Conservation (phyloP, 2,329 filamentous ascomycete species). For the Xylaria sp. region DNA sequence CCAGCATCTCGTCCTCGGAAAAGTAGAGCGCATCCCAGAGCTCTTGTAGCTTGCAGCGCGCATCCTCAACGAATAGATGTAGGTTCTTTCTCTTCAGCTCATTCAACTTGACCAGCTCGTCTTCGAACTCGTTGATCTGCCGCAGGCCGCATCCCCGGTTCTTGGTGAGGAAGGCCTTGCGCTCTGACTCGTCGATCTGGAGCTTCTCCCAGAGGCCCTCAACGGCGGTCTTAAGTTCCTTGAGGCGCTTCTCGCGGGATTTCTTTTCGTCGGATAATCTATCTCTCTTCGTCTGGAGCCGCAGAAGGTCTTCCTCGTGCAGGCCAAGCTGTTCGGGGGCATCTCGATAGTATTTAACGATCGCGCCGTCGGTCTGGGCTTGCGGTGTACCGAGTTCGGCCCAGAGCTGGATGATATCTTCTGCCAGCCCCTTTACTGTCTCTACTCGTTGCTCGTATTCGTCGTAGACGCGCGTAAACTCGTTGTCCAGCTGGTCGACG, state of each 20-base stretch:
- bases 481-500: conserved; percentile 76
- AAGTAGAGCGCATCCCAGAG: conserved; percentile 93
- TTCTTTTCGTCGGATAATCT: conserved; percentile 86
- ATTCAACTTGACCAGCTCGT: conserved; percentile 78
- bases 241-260: conserved; percentile 68
- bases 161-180: conserved; percentile 75
- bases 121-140: conserved; percentile 93
- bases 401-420: conserved; percentile 91
- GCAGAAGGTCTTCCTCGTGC: conserved; percentile 76
- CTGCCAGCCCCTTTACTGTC: conserved; percentile 66
- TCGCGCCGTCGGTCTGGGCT: conserved; percentile 79
- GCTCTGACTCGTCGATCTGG: conserved; percentile 73
- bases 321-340: conserved; percentile 90
- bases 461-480: conserved; percentile 93
- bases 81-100: conserved; percentile 94
- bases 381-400: conserved; percentile 92
- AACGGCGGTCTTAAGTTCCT: conserved; percentile 70
- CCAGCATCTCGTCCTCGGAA: conserved; percentile 97
- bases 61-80: conserved; percentile 92
- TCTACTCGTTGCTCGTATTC: conserved; percentile 84
- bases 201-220: conserved; percentile 86
- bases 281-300: conserved; percentile 69
- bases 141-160: conserved; percentile 89
- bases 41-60: conserved; percentile 82
- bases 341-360: conserved; percentile 85